Evolutionary conservation across 225 moss, liverwort and hornwort genomes (phyloP).

Genomic region (Lunularia cruciata): DNA sequence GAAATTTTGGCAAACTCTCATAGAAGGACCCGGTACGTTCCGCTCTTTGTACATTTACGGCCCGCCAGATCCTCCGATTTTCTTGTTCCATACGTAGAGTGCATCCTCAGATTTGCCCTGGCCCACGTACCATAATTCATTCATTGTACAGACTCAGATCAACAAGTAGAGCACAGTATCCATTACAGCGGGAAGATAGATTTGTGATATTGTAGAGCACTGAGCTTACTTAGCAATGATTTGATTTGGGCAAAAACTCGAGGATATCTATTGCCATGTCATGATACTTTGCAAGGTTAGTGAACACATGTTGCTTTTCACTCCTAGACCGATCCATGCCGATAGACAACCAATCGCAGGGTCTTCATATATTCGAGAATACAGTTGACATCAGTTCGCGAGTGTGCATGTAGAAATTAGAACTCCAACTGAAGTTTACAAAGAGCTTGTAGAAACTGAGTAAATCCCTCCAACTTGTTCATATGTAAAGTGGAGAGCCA

Average conservation of each 20-base stretch:
- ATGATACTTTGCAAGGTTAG: too few species aligned
- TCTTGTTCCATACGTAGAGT: not conserved
- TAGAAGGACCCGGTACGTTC: not conserved
- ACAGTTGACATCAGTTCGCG: not conserved
- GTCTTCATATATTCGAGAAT: not conserved
- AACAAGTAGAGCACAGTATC: not conserved
- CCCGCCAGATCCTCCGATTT: not conserved
- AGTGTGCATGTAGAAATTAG: too few species aligned
- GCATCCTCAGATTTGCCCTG: not conserved
- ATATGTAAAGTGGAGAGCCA: constrained; percentile 12
- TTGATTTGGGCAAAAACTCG: too few species aligned
- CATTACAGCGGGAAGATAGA: not conserved
- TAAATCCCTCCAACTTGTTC: not conserved
- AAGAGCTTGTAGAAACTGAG: not conserved
- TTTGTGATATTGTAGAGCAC: not conserved
- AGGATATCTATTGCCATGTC: too few species aligned
- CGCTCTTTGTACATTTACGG: not conserved
- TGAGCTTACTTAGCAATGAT: not conserved
- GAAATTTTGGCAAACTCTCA: not conserved
- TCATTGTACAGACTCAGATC: constrained; percentile 5
- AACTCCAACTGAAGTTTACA: not conserved
- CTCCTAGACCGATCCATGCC: not conserved
- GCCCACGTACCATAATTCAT: not conserved
- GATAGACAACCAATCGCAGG: not conserved
- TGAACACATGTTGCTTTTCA: too few species aligned